phyloP scores from a whole-genome alignment of 108 stramenopile species.

The Nitzschia sp. region DNA sequence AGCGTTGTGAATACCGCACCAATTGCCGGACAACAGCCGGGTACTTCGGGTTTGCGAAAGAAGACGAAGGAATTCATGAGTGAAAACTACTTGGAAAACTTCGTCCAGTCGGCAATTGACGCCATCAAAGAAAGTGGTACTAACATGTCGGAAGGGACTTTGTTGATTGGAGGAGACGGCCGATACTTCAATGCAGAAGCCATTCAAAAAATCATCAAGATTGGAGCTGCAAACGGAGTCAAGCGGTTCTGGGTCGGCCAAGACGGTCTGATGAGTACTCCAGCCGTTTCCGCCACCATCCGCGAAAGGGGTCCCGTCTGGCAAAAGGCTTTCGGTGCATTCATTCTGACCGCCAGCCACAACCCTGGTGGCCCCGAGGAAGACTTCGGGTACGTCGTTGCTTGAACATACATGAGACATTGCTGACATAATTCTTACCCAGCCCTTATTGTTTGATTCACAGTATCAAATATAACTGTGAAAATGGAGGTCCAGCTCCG shows the following conservation, averaged over 20 bases:
- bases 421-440: neutral
- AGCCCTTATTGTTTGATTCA: slow-evolving; percentile 1
- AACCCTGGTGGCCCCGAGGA: slow-evolving; percentile 99
- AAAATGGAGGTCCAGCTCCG: slow-evolving; percentile 98
- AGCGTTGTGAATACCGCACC: slow-evolving; percentile 81
- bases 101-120: slow-evolving; percentile 97
- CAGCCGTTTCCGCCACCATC: slow-evolving; percentile 96
- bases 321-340: slow-evolving; percentile 96
- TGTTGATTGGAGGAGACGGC: slow-evolving; percentile 98
- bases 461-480: slow-evolving; percentile 98
- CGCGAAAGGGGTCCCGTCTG: slow-evolving; percentile 94
- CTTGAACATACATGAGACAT: neutral
- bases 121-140: slow-evolving; percentile 89
- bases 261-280: slow-evolving; percentile 97
- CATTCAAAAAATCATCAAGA: slow-evolving; percentile 96
- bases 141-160: slow-evolving; percentile 84
- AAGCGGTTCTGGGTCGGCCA: slow-evolving; percentile 96
- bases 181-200: slow-evolving; percentile 97
- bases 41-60: slow-evolving; percentile 99
- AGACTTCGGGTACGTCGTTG: slow-evolving; percentile 83
- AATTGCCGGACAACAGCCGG: slow-evolving; percentile 98
- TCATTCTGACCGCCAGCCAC: slow-evolving; percentile 99
- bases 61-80: slow-evolving; percentile 97
- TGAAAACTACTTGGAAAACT: slow-evolving; percentile 96
- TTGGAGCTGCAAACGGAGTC: slow-evolving; percentile 96